A percentile compares a stretch with the other conserved stretches of the same genome.
These are phyloP conservation scores for Asterochloris erici DNA, from an alignment of 139 green algal genomes.

Conservation along the genomic window DNA sequence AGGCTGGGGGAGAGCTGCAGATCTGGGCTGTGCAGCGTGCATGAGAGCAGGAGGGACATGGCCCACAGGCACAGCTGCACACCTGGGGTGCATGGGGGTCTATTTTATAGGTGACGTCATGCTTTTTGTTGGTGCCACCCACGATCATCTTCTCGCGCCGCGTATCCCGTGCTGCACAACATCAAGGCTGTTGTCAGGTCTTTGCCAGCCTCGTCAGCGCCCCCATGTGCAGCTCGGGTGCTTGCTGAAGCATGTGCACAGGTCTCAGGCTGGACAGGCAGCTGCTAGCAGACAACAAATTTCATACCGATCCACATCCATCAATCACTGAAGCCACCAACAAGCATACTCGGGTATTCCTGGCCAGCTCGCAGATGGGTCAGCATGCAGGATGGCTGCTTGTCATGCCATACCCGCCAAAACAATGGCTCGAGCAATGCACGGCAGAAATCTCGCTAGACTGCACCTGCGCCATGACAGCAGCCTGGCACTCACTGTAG, in stretches of 20 bases:
- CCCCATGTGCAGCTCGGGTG: not conserved
- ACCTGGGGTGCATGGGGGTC: not conserved
- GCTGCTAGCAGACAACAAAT: not conserved
- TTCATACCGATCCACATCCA: not conserved
- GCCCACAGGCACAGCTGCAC: too few relatives aligned
- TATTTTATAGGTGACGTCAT: conserved; percentile 23
- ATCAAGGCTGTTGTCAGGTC: not conserved
- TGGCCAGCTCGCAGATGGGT: not conserved
- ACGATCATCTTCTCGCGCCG: conserved; percentile 33
- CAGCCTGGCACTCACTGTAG: conserved; percentile 39
- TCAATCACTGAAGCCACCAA: not conserved
- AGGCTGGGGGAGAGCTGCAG: too few relatives aligned
- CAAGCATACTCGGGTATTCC: not conserved
- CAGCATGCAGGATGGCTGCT: not conserved
- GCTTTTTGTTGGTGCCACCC: conserved; percentile 37
- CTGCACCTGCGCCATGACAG: not conserved
- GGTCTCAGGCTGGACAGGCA: too few relatives aligned
- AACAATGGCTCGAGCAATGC: not conserved
- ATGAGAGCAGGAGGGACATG: too few relatives aligned
- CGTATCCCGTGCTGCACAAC: conserved; percentile 35
- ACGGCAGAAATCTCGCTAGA: not conserved
- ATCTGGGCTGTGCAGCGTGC: too few relatives aligned
- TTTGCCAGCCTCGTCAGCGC: not conserved
- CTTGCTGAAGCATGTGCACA: not conserved
- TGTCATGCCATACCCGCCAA: not conserved